Base-by-base conservation (phyloP, 768 basidiomycete genomes). In the Chalciporus sphaerocephalus region DNA sequence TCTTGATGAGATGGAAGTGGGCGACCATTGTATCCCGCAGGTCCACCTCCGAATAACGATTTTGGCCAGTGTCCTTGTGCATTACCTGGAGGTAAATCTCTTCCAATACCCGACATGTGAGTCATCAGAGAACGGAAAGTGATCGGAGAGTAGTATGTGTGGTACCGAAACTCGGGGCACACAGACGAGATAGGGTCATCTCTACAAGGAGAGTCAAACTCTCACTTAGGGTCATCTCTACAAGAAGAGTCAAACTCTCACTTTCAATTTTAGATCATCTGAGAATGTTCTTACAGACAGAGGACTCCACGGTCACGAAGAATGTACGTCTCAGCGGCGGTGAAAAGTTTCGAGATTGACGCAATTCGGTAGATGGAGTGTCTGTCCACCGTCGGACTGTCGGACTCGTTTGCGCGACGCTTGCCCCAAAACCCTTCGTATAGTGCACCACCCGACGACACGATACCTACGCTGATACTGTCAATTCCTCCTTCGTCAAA, bases 301-400 rank as follows among this genome's bases (percentile, higher is more conserved):
- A 75, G 53, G 2, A 53, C 51, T 2, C 78, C 77, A 36, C 66
- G 65, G 51, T 79, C 72, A 30, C 72, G 68, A 18, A 80, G 60
- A 11, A 80, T 68, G 32, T 75, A 54, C 0, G 73, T 75, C 51
- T 80, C 74, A 4, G 78, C 50, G 0, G 69, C 69, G 4, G 71
- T 68, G 52, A 79, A 77, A 46, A 79, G 59, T 58, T 80, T 81
- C 6, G 74, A 70, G 44, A 76, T 69, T 32, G 74, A 76, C 2
- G 76, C 77, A 20, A 79, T 61, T 21, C 80, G 67, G 50, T 79
- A 80, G 39, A 76, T 68, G 0, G 76, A 72, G 52, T 78, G 55
- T 40, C 68, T 64, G 15, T 70, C 59, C 1, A 73, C 66, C 0
- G 54, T 57, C 4, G 52, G 52, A 7, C 46, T 48, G 6, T 50